phyloP scores from a whole-genome alignment of 768 basidiomycete species.

The Phanerochaete carnosa region DNA sequence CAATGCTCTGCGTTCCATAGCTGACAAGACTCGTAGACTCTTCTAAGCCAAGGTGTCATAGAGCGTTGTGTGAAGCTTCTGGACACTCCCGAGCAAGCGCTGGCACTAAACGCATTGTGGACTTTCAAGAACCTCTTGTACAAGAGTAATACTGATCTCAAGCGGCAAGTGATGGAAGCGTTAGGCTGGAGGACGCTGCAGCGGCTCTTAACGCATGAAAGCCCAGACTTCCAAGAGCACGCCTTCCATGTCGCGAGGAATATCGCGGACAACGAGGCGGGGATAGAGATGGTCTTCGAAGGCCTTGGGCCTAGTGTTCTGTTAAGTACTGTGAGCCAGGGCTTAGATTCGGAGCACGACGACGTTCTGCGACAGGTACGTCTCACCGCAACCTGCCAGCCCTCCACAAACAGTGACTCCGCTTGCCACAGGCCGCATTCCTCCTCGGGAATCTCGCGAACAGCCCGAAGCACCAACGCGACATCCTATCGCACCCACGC shows the following conservation, averaged over 20 bases:
- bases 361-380: slow-evolving; percentile 53
- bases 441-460: slow-evolving; percentile 70
- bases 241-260: slow-evolving; percentile 66
- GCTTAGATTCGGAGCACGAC: slow-evolving; percentile 49
- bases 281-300: slow-evolving; percentile 57
- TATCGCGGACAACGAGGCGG: slow-evolving; percentile 60
- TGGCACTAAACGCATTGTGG: slow-evolving; percentile 79
- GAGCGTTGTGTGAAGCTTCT: slow-evolving; percentile 60
- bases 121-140: slow-evolving; percentile 80
- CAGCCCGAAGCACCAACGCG: slow-evolving; percentile 45
- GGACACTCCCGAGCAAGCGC: slow-evolving; percentile 45
- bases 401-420: background rate
- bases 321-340: slow-evolving; percentile 42
- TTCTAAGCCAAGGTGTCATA: slow-evolving; percentile 68
- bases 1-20: background rate
- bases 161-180: slow-evolving; percentile 61
- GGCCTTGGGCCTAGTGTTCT: slow-evolving; percentile 48
- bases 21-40: slow-evolving; percentile 37
- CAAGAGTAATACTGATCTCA: slow-evolving; percentile 57
- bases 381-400: background rate
- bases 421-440: slow-evolving; percentile 59
- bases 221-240: slow-evolving; percentile 64
- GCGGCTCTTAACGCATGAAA: slow-evolving; percentile 54
- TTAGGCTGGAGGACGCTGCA: slow-evolving; percentile 64
- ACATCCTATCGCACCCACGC: slow-evolving; percentile 47